These are phyloP conservation scores for Beauveria pseudobassiana DNA, from an alignment of 2,329 filamentous ascomycete species.

Conservation along the genomic window DNA sequence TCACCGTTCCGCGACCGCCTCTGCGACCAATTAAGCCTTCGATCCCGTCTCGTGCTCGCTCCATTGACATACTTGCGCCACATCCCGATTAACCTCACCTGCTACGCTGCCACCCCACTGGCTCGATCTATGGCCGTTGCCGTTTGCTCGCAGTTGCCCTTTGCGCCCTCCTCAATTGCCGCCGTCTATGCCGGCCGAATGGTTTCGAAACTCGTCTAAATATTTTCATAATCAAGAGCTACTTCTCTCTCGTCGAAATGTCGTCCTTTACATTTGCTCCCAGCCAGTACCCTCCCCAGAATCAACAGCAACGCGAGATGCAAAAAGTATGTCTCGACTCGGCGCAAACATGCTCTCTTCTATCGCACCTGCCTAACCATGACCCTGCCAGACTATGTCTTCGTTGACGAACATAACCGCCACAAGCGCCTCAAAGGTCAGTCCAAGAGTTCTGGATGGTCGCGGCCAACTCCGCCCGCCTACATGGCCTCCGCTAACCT, in stretches of 20 bases:
- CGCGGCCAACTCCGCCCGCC: background rate
- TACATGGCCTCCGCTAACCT: background rate
- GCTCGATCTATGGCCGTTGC: constrained; percentile 8
- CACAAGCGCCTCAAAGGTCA: constrained; percentile 93
- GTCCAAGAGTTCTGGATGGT: constrained; percentile 9
- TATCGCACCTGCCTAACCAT: constrained; percentile 22
- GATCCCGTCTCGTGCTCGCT: background rate
- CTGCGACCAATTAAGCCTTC: background rate
- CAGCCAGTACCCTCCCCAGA: constrained; percentile 35
- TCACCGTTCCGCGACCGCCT: background rate
- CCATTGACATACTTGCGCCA: background rate
- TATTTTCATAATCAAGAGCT: constrained; percentile 53
- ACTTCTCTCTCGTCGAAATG: constrained; percentile 59
- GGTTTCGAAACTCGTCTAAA: background rate
- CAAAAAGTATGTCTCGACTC: constrained; percentile 4
- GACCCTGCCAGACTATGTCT: constrained; percentile 75
- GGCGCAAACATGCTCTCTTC: background rate
- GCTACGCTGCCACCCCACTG: background rate
- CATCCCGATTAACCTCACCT: background rate
- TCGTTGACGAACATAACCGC: constrained; percentile 96
- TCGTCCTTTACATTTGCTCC: constrained; percentile 71
- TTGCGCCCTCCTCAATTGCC: background rate
- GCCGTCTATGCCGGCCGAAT: background rate
- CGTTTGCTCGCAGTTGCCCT: background rate
- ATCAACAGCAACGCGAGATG: constrained; percentile 42